Percentiles rank a stretch among this genome's conserved stretches.
phyloP scores from a whole-genome alignment of 2,329 filamentous ascomycete species.

The Fusarium nodosum region DNA sequence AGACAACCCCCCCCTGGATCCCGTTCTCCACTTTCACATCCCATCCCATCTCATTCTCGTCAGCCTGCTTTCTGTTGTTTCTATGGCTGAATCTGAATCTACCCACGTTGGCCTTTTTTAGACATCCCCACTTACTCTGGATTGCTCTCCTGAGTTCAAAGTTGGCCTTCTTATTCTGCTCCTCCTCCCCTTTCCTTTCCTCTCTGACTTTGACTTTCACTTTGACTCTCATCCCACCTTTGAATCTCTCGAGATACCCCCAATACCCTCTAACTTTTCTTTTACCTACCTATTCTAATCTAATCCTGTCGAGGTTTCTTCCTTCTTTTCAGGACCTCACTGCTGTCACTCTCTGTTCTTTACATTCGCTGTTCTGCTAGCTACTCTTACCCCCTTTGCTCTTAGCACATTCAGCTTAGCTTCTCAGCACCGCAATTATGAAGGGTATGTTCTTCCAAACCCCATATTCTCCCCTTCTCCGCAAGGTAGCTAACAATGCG shows the following conservation, averaged over 20 bases:
- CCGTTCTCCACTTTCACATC: conserved; percentile 32
- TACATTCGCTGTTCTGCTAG: conserved; percentile 40
- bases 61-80: conserved; percentile 22
- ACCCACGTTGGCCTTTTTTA: conserved; percentile 51
- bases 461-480: neutral
- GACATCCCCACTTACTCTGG: conserved; percentile 43
- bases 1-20: conserved; percentile 11
- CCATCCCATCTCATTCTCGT: conserved; percentile 23
- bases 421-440: conserved; percentile 52
- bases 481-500: conserved; percentile 37
- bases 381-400: conserved; percentile 31
- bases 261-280: conserved; percentile 13
- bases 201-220: conserved; percentile 32
- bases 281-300: conserved; percentile 40
- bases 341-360: conserved; percentile 43
- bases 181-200: conserved; percentile 13
- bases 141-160: conserved; percentile 45
- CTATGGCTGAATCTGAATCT: conserved; percentile 38
- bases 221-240: conserved; percentile 30
- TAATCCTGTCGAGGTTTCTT: conserved; percentile 47
- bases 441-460: conserved; percentile 52
- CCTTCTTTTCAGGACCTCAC: conserved; percentile 45
- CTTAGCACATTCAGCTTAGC: conserved; percentile 38
- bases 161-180: conserved; percentile 25
- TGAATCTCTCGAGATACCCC: conserved; percentile 44